Evolutionary conservation across 192 early-diverging fungal genomes (phyloP).

Genomic region (Backusella tuberculispora): DNA sequence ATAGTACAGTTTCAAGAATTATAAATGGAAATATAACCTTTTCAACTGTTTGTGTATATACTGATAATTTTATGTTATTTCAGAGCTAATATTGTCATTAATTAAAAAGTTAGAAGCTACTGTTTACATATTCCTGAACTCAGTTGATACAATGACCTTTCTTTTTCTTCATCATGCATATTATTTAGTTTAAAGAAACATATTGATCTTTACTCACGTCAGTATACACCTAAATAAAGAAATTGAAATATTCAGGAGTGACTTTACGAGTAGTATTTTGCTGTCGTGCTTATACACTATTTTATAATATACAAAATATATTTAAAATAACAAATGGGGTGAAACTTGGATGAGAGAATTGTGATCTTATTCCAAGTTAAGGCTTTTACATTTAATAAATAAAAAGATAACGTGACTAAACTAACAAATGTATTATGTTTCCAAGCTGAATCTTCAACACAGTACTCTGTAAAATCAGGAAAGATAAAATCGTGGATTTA

Average conservation of each 20-base stretch:
- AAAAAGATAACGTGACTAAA: slow-evolving; percentile 12
- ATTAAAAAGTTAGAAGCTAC: not conserved
- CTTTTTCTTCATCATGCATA: slow-evolving; percentile 9
- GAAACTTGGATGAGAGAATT: not conserved
- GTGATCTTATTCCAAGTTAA: not conserved
- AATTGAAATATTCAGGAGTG: too few relatives aligned
- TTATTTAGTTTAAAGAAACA: not conserved
- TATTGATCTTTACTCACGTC: too few relatives aligned
- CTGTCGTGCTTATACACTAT: not conserved
- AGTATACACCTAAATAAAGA: too few relatives aligned
- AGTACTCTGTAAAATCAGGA: not conserved
- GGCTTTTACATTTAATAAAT: not conserved
- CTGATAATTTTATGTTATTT: too few relatives aligned
- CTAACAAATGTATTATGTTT: not conserved
- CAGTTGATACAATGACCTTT: slow-evolving; percentile 3
- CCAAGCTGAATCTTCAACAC: not conserved
- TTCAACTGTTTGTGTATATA: too few relatives aligned
- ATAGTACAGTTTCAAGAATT: too few relatives aligned
- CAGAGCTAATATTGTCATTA: too few relatives aligned
- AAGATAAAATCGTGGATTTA: not conserved
- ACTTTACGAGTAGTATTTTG: too few relatives aligned
- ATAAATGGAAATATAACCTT: too few relatives aligned
- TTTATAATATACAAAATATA: not conserved
- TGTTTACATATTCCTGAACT: not conserved
- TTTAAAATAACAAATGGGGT: not conserved